Conservation (phyloP, 164 flowering plant genomes). For the Dillenia turbinata region DNA sequence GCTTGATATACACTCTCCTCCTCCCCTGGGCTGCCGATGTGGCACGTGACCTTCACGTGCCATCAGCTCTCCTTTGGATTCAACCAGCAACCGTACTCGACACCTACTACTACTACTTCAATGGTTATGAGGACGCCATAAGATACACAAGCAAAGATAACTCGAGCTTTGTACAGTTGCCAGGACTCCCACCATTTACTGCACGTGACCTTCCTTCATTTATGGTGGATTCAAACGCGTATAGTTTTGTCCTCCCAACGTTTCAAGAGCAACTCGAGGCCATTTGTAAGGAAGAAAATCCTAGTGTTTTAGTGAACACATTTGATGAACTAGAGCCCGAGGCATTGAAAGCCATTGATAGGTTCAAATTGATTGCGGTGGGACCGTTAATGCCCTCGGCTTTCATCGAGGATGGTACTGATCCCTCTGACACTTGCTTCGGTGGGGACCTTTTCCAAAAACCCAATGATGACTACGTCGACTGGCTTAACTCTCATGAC, state of each 20-base stretch:
- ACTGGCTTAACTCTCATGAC: slow-evolving; percentile 43
- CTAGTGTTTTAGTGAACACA: slow-evolving; percentile 33
- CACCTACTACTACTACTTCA: slow-evolving; percentile 33
- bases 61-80: slow-evolving; percentile 36
- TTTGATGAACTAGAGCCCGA: slow-evolving; percentile 35
- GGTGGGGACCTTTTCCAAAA: slow-evolving; percentile 29
- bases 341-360: slow-evolving; percentile 21
- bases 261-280: slow-evolving; percentile 17
- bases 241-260: neutral
- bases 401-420: slow-evolving; percentile 24
- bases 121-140: slow-evolving; percentile 18
- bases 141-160: slow-evolving; percentile 6
- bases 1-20: slow-evolving; percentile 35
- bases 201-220: slow-evolving; percentile 34
- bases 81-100: slow-evolving; percentile 35
- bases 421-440: slow-evolving; percentile 18
- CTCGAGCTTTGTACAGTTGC: slow-evolving; percentile 16
- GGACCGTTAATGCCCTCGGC: slow-evolving; percentile 51
- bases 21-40: slow-evolving; percentile 45
- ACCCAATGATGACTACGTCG: slow-evolving; percentile 14
- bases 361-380: slow-evolving; percentile 18
- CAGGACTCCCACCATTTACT: slow-evolving; percentile 24
- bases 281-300: slow-evolving; percentile 8
- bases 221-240: slow-evolving; percentile 10
- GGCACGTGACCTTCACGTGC: slow-evolving; percentile 25